A percentile compares a stretch with the other conserved stretches of the same genome.
Conservation (phyloP, 805 yeast genomes). For the Starmerella bombicola region DNA sequence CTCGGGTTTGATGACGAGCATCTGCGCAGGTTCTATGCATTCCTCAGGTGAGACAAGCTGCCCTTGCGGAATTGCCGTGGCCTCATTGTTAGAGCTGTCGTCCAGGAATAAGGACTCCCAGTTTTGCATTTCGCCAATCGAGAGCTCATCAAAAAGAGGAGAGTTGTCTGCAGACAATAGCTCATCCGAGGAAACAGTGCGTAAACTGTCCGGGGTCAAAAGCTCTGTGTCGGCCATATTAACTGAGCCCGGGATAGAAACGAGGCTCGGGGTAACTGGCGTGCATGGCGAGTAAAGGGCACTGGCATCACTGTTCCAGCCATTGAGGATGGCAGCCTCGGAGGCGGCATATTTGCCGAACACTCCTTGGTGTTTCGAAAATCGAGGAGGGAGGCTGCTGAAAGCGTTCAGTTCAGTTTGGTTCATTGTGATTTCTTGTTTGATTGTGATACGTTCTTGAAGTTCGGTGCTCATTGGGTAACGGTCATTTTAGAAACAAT, state of each 20-base stretch:
- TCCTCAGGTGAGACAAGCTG: not conserved
- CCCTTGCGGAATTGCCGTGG: not conserved
- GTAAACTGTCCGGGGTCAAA: slow-evolving; percentile 17
- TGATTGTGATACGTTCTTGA: not conserved
- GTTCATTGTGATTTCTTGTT: slow-evolving; percentile 4
- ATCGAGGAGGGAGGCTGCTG: slow-evolving; percentile 13
- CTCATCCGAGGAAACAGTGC: slow-evolving; percentile 20
- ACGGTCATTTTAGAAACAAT: slow-evolving; percentile 7
- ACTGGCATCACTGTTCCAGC: slow-evolving; percentile 20
- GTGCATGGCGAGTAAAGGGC: slow-evolving; percentile 11
- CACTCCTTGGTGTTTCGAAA: slow-evolving; percentile 25
- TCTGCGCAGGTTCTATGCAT: not conserved
- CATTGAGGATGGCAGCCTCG: slow-evolving; percentile 22
- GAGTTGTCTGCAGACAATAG: slow-evolving; percentile 20
- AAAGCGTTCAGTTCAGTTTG: slow-evolving; percentile 5
- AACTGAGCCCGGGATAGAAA: slow-evolving; percentile 3
- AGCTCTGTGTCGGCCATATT: slow-evolving; percentile 9
- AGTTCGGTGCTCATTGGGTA: slow-evolving; percentile 1
- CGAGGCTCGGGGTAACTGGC: slow-evolving; percentile 16
- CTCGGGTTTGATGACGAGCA: not conserved
- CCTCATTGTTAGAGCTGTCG: not conserved
- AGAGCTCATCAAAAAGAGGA: slow-evolving; percentile 27
- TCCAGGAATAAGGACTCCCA: slow-evolving; percentile 22
- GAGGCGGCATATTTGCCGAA: slow-evolving; percentile 28
- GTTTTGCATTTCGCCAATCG: slow-evolving; percentile 14